Base-by-base conservation (phyloP, 2,329 filamentous ascomycete genomes). In the Scleromitrula shiraiana region DNA sequence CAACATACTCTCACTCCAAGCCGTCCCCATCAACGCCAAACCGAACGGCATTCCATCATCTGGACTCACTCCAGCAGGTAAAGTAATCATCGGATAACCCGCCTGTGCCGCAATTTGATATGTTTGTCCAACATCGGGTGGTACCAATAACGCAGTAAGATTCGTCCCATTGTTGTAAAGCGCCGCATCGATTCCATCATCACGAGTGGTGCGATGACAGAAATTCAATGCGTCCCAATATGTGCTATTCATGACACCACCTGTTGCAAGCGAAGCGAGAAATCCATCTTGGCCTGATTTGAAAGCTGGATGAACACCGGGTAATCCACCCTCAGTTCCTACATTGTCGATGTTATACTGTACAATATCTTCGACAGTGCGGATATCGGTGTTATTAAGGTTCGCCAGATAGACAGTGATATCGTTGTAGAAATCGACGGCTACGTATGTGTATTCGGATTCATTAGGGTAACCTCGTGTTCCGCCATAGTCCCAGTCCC, bases 31-130 rank as follows among this genome's bases (percentile, higher is more conserved):
- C 3, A 84, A 67, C 0, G 70, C 77, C 22, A 84, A 62, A 1
- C 79, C 78, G 53, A 79, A 80, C 0, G 78, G 78, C 75, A 83
- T 80, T 6, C 77, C 76, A 3, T 72, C 74, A 10, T 62, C 65
- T 7, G 64, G 55, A 54, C 75, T 70, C 5, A 78, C 67, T 1
- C 80, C 80, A 0, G 74, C 80, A 0, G 85, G 85, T 1, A 89
- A 61, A 0, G 83, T 86, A 42, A 88, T 71, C 60, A 85, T 73
- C 0, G 84, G 85, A 59, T 88, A 89, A 0, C 84, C 83, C 5
- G 85, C 85, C 65, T 88, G 83, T 0, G 85, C 85, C 0, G 83
- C 80, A 50, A 86, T 76, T 64, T 86, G 79, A 53, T 79, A 79
- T 4, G 77, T 76, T 62, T 85, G 81, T 0, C 75, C 83, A 3